phyloP scores from a whole-genome alignment of 768 basidiomycete species.

The Boletus rex-veris region DNA sequence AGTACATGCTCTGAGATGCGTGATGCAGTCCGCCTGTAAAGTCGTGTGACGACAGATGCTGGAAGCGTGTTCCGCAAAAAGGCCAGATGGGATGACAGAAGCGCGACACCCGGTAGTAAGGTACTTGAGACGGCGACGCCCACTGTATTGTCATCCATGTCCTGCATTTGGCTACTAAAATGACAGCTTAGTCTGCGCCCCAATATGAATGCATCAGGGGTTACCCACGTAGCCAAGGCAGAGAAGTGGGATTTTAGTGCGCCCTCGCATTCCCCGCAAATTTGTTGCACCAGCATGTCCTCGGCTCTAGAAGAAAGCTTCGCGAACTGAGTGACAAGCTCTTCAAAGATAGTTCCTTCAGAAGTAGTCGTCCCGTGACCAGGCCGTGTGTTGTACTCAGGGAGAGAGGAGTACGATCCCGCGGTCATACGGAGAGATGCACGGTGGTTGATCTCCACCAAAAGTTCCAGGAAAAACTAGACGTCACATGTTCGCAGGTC shows the following conservation, averaged over 20 bases:
- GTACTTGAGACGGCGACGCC: conserved; percentile 60
- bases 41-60: conserved; percentile 44
- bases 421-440: conserved; percentile 55
- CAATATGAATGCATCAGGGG: background rate
- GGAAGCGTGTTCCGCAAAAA: conserved; percentile 68
- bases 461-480: conserved; percentile 91
- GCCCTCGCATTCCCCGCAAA: conserved; percentile 77
- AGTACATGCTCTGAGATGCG: conserved; percentile 74
- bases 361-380: conserved; percentile 33
- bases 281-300: conserved; percentile 81
- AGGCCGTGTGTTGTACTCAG: conserved; percentile 34
- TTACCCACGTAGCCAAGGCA: conserved; percentile 43
- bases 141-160: conserved; percentile 8
- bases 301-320: conserved; percentile 68
- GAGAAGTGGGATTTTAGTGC: conserved; percentile 71
- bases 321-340: conserved; percentile 62
- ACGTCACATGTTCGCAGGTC: conserved; percentile 2
- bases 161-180: conserved; percentile 11
- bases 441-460: conserved; percentile 69
- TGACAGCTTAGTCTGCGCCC: background rate
- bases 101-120: conserved; percentile 70
- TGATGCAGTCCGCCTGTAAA: conserved; percentile 75
- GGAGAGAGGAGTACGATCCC: conserved; percentile 47
- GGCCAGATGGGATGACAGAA: conserved; percentile 75
- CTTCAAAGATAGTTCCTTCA: conserved; percentile 76